A percentile compares a stretch with the other conserved stretches of the same genome.
These are phyloP conservation scores for Corylus americana DNA, from an alignment of 306 rosid species.

Conservation along the genomic window DNA sequence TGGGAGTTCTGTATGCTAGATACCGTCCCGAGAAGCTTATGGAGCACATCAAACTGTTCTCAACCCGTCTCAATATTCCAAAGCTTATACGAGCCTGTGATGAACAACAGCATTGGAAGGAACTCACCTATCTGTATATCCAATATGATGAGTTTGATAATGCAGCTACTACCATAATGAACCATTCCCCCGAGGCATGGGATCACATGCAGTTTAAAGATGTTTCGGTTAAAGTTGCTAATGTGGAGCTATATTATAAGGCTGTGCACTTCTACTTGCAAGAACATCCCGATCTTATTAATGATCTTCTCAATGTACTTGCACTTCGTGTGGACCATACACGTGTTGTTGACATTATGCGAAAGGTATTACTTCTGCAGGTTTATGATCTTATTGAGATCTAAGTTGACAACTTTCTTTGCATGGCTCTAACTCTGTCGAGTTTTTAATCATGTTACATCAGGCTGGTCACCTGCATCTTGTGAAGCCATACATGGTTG, in stretches of 20 bases:
- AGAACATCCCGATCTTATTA: conserved; percentile 98
- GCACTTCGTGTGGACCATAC: conserved; percentile 99
- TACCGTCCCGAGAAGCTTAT: conserved; percentile 97
- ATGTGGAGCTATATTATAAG: conserved; percentile 92
- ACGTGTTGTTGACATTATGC: conserved; percentile 98
- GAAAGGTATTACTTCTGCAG: conserved; percentile 58
- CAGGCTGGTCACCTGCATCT: conserved; percentile 97
- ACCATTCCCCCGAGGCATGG: conserved; percentile 99
- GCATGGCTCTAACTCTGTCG: conserved; percentile 9
- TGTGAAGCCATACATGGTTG: conserved; percentile 99
- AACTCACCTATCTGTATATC: conserved; percentile 91
- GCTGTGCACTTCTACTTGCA: conserved; percentile 98
- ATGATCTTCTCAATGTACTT: conserved; percentile 94
- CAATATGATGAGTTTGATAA: conserved; percentile 98
- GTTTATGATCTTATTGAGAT: conserved; percentile 10
- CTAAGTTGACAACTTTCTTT: conserved; percentile 2
- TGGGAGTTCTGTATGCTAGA: conserved; percentile 99
- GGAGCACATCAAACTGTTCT: conserved; percentile 97
- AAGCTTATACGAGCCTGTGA: conserved; percentile 98
- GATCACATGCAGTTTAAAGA: conserved; percentile 99
- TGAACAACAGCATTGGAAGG: conserved; percentile 98
- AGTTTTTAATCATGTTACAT: conserved; percentile 16
- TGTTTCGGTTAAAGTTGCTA: conserved; percentile 90
- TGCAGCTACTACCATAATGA: conserved; percentile 99
- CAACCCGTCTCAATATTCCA: conserved; percentile 94